Evolutionary conservation across 2,329 filamentous ascomycete species (phyloP).

Genomic region (Helotiales sp.): DNA sequence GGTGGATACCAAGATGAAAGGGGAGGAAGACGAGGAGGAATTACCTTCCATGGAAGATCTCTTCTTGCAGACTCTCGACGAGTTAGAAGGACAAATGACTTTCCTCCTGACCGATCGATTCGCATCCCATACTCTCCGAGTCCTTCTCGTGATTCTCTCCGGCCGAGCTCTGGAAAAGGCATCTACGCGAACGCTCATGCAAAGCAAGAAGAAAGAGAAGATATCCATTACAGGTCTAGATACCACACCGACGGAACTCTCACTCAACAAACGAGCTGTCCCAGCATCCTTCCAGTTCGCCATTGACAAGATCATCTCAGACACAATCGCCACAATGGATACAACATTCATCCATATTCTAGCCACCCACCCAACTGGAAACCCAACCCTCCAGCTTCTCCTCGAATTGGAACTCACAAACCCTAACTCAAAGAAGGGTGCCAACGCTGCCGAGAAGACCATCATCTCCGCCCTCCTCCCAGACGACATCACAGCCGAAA

Average conservation of each 20-base stretch:
- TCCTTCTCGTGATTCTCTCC: constrained; percentile 83
- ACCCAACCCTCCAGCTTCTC: constrained; percentile 89
- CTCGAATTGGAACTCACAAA: constrained; percentile 83
- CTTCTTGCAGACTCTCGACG: constrained; percentile 81
- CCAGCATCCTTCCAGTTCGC: constrained; percentile 80
- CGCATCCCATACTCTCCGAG: constrained; percentile 87
- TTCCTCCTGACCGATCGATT: constrained; percentile 87
- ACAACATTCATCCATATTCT: constrained; percentile 81
- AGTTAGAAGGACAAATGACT: constrained; percentile 83
- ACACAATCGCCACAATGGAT: constrained; percentile 76
- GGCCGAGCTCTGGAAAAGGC: constrained; percentile 77
- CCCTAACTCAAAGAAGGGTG: constrained; percentile 69
- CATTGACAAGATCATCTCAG: constrained; percentile 79
- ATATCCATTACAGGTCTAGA: constrained; percentile 65
- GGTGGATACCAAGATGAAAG: constrained; percentile 49
- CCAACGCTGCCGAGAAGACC: constrained; percentile 54
- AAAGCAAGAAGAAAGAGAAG: constrained; percentile 92
- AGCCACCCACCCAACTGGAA: constrained; percentile 87
- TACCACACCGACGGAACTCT: constrained; percentile 53
- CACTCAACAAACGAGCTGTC: constrained; percentile 60
- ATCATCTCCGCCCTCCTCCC: constrained; percentile 81
- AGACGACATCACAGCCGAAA: constrained; percentile 75
- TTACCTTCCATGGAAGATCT: constrained; percentile 78
- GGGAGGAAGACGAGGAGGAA: constrained; percentile 48
- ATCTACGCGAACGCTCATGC: constrained; percentile 74